These are phyloP conservation scores for Osmanthus fragrans DNA, from an alignment of 257 asterid species.

Conservation along the genomic window DNA sequence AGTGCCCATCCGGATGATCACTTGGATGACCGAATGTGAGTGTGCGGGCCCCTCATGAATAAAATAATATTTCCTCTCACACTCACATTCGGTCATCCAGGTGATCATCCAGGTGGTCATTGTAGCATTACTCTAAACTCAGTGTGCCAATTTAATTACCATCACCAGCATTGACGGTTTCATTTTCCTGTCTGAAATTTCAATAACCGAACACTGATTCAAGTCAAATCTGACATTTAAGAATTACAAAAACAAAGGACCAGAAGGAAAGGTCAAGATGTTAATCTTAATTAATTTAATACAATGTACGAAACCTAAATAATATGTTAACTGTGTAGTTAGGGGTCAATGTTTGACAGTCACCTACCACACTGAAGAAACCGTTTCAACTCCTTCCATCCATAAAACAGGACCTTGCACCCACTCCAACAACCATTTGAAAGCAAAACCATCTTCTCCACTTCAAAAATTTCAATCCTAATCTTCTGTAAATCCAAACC, in stretches of 20 bases:
- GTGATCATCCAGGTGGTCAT: no score
- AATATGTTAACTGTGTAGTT: no score
- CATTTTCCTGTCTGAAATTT: background rate
- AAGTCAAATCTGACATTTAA: background rate
- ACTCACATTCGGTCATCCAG: no score
- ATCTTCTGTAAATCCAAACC: background rate
- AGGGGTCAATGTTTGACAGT: slow-evolving; percentile 15
- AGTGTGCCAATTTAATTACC: background rate
- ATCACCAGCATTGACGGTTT: background rate
- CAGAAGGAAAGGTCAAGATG: slow-evolving; percentile 16
- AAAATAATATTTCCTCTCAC: no score
- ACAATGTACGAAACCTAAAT: background rate
- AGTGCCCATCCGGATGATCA: no score
- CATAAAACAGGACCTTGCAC: slow-evolving; percentile 4
- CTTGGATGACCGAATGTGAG: no score
- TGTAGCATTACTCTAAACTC: no score
- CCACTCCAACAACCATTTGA: slow-evolving; percentile 52
- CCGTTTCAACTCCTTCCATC: slow-evolving; percentile 32
- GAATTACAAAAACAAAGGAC: background rate
- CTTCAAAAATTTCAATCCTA: slow-evolving; percentile 12
- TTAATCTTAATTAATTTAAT: background rate
- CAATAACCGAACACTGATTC: background rate
- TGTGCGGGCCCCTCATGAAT: no score
- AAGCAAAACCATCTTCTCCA: slow-evolving; percentile 29
- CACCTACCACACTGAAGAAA: slow-evolving; percentile 33